These are phyloP conservation scores for Lyophyllum semitale DNA, from an alignment of 768 basidiomycete genomes.

Conservation along the genomic window DNA sequence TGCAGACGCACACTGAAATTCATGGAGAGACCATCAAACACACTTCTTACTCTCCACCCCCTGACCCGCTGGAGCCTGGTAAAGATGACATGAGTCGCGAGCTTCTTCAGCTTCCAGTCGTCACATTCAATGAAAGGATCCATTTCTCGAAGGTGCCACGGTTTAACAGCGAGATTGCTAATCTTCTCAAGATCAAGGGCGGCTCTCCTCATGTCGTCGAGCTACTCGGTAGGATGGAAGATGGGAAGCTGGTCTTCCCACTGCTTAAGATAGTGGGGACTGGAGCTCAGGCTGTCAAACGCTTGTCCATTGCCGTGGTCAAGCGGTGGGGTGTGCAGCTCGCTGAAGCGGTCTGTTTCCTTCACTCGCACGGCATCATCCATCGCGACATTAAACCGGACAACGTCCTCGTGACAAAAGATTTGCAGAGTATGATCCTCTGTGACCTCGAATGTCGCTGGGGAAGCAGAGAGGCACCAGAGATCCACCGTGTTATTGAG, in stretches of 20 bases:
- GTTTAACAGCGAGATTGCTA: background rate
- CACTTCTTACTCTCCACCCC: background rate
- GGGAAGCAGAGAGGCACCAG: background rate
- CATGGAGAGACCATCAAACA: background rate
- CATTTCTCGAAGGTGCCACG: slow-evolving; percentile 1
- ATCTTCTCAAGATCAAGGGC: slow-evolving; percentile 8
- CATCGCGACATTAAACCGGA: background rate
- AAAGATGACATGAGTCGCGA: background rate
- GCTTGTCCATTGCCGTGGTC: background rate
- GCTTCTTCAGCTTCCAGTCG: background rate
- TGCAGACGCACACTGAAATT: background rate
- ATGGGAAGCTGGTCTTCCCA: slow-evolving; percentile 4
- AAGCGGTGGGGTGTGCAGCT: slow-evolving; percentile 1
- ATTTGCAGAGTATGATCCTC: background rate
- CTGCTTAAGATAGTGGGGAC: background rate
- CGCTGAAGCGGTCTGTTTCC: slow-evolving; percentile 1
- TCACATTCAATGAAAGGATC: background rate
- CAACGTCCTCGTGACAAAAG: background rate
- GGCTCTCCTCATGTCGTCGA: background rate
- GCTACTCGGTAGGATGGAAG: slow-evolving; percentile 3
- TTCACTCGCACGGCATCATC: slow-evolving; percentile 4
- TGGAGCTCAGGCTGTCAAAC: background rate
- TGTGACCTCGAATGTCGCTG: slow-evolving; percentile 5
- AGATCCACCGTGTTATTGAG: background rate
- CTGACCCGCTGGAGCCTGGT: background rate